Base-by-base conservation (phyloP, 23 red algal genomes). In the Cyanidioschyzon merolae region DNA sequence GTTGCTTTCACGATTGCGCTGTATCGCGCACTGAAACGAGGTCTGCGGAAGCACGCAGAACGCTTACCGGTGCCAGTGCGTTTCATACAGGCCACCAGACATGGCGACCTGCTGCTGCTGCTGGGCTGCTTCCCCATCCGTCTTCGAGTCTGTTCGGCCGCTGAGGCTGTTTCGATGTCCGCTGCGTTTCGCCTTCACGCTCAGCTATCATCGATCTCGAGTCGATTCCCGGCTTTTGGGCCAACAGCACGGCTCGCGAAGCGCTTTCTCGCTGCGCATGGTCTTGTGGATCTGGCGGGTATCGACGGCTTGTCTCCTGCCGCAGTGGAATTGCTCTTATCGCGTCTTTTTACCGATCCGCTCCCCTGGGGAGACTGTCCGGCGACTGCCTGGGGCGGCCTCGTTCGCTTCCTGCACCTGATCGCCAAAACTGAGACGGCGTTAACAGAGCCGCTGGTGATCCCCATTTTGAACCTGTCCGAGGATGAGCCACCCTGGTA, bases 381-480 rank as follows among this genome's bases (percentile, higher is more conserved):
- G 29, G 21, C n/a, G 12, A 71, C 63, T 27, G 63, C 63, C 3
- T 71, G 21, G n/a, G 63, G 63, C 32, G 63, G 63, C 29, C 63
- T 71, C 7, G 63, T 71, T 71, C 63, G 63, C 12, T 71, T 71
- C 29, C 63, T 71, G 63, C 63, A 71, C 63, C 63, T 71, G 63
- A 32, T 71, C 63, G 63, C 63, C 16, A 71, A 71, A 35, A 7
- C 7, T 21, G 45, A 54, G 12, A 21, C 45, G 7, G 45, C 45
- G 7, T 7, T 21, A 21, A 54, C 12, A 7, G 32, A 32, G 29
- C 16, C 63, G n/a, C n/a, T 71, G 16, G 63, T 71, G 12, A 32
- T 71, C 7, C 3, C 30, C 12, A 27, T 32, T 7, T 27, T 27
- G 16, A 32, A 71, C 3, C 32, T 71, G 12, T 15, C 12, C 12